phyloP scores from a whole-genome alignment of 2,329 filamentous ascomycete genomes.

The Diplodia mutila region DNA sequence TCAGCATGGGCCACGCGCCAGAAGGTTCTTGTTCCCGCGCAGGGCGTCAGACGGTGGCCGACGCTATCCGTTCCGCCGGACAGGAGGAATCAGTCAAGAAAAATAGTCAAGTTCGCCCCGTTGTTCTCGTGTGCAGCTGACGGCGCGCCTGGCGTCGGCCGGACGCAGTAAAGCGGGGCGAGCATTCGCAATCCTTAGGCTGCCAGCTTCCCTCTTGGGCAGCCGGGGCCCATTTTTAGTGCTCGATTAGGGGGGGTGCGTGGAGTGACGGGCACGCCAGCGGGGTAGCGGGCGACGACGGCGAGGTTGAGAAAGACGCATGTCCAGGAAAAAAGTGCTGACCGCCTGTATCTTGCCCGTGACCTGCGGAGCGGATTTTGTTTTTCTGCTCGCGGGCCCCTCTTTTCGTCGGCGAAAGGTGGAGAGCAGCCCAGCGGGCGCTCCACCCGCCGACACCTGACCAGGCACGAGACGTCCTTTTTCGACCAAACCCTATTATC shows the following conservation, averaged over 20 bases:
- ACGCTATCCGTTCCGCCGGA: background rate
- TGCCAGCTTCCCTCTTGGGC: background rate
- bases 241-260: background rate
- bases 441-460: conserved; percentile 1
- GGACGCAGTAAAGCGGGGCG: conserved; percentile 11
- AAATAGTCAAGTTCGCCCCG: background rate
- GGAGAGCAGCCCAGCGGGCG: background rate
- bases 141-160: conserved; percentile 9
- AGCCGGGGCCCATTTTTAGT: background rate
- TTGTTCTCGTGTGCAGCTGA: conserved; percentile 1
- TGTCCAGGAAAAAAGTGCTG: background rate
- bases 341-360: background rate
- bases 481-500: conserved; percentile 5
- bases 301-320: background rate
- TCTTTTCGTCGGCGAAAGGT: background rate
- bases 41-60: too few species aligned
- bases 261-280: background rate
- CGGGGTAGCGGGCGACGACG: background rate
- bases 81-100: background rate
- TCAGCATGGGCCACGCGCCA: background rate
- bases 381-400: background rate
- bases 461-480: background rate
- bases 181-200: conserved; percentile 4
- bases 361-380: background rate
- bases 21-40: background rate